phyloP scores from a whole-genome alignment of 1,284 basidiomycete genomes.

The Peniophora sp. region DNA sequence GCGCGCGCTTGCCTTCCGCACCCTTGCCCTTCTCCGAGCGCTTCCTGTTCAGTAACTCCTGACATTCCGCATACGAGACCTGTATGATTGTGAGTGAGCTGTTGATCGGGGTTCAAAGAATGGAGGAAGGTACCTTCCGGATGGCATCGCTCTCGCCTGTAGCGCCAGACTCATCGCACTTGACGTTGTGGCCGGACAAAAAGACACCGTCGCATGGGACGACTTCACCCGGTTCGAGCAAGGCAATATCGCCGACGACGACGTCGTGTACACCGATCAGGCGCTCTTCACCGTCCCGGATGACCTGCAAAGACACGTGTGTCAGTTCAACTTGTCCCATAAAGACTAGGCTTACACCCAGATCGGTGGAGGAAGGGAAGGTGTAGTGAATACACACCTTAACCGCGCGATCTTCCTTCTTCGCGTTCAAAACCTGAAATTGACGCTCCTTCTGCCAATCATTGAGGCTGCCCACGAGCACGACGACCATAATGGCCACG shows the following conservation, averaged over 20 bases:
- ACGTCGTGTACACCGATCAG: conserved; percentile 85
- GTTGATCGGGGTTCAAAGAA: too few relatives aligned
- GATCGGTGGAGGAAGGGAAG: too few relatives aligned
- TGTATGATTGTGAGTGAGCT: too few relatives aligned
- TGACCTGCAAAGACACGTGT: conserved; percentile 31
- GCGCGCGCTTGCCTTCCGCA: conserved; percentile 3
- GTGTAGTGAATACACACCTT: conserved; percentile 33
- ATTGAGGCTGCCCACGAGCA: conserved; percentile 82
- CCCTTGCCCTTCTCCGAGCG: neutral
- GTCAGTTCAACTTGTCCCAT: too few relatives aligned
- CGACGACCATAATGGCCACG: conserved; percentile 81
- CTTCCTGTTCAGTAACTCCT: conserved; percentile 28
- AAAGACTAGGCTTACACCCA: too few relatives aligned
- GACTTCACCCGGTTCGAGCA: conserved; percentile 93
- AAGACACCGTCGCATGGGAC: conserved; percentile 95
- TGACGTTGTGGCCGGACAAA: conserved; percentile 86
- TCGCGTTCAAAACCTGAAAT: conserved; percentile 87
- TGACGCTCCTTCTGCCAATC: conserved; percentile 98
- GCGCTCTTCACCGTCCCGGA: conserved; percentile 76
- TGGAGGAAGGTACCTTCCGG: conserved; percentile 50
- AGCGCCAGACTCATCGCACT: conserved; percentile 94
- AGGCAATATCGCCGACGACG: conserved; percentile 88
- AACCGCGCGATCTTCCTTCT: conserved; percentile 92
- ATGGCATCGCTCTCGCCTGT: conserved; percentile 97
- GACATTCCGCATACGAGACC: conserved; percentile 66